Evolutionary conservation across 2,329 filamentous ascomycete species (phyloP), one percentile per base, ranked within the genome.

Genomic region (Trichoderma atroviride): DNA sequence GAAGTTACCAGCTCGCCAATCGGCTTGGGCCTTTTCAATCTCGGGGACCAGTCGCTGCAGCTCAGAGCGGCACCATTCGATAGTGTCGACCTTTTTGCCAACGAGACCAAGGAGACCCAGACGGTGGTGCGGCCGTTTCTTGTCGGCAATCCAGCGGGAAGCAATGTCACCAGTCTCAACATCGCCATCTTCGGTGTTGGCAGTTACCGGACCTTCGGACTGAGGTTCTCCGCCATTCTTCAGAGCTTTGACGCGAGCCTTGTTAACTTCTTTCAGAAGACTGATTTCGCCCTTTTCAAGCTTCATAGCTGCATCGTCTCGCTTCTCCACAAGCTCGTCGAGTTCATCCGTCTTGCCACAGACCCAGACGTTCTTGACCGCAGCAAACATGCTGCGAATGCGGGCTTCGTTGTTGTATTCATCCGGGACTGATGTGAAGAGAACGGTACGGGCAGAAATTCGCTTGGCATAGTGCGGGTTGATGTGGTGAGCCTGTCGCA

Each of bases 401-500:
- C 91, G 93, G 40, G 83, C 83, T 77, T 94, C 88, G 69, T 92
- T 87, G 37, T 95, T 85, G 71, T 94, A 96, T 4, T 91, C 86
- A 43, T 88, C 82, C 0, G 95, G 94, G 0, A 97, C 93, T 1
- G 92, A 91, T 0, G 94, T 92, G 79, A 97, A 97, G n/a, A 99
- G 87, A 7, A 98, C 94, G 1, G 94, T 97, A 33, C 94, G 89
- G 0, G 94, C 94, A 0, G 95, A 97, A 53, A 98, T 89, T 22
- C 94, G 91, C 73, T 90, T 91, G 33, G 93, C 88, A 76, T 97
- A 95, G 62, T 92, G 84, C 0, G 92, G 93, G 2, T 93, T 92
- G 69, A 97, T 85, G n/a, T 94, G 88, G 82, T 96, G 98, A 0
- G 95, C 95, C 81, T 98, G 96, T 72, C 95, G 92, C 64, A 98